phyloP scores from a whole-genome alignment of 2,329 filamentous ascomycete genomes.

The Pezicula rhizophila region DNA sequence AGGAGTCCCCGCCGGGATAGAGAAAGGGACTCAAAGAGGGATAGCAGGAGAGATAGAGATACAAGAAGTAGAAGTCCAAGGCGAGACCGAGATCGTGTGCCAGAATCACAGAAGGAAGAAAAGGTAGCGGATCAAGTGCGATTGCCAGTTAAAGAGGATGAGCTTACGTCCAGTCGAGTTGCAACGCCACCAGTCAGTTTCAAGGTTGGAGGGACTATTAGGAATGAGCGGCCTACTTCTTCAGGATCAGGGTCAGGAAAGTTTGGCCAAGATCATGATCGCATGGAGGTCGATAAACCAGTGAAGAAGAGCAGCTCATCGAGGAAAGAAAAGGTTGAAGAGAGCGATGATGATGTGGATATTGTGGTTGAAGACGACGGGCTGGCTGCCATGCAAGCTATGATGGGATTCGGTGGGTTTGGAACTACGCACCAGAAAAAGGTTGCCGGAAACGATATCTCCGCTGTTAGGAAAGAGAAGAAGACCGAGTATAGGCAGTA shows the following conservation, averaged over 20 bases:
- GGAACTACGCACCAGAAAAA: conserved; percentile 84
- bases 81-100: conserved; percentile 3
- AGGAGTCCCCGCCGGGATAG: conserved; percentile 5
- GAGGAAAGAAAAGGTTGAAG: conserved; percentile 2
- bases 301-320: conserved; percentile 13
- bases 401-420: conserved; percentile 89
- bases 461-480: conserved; percentile 83
- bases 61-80: conserved; percentile 8
- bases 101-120: background rate
- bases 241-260: background rate
- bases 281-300: conserved; percentile 27
- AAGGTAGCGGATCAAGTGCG: background rate
- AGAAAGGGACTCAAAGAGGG: conserved; percentile 3
- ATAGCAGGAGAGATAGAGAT: background rate
- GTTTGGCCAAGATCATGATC: conserved; percentile 19
- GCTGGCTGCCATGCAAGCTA: conserved; percentile 67
- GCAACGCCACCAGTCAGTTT: conserved; percentile 26
- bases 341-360: conserved; percentile 41
- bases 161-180: conserved; percentile 13
- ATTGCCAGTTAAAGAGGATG: conserved; percentile 11
- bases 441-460: conserved; percentile 79
- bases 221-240: conserved; percentile 1
- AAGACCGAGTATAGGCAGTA: conserved; percentile 95
- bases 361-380: conserved; percentile 57
- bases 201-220: conserved; percentile 17